Base-by-base conservation (phyloP, 345 rosid species). In the Erysimum cheiranthoides region DNA sequence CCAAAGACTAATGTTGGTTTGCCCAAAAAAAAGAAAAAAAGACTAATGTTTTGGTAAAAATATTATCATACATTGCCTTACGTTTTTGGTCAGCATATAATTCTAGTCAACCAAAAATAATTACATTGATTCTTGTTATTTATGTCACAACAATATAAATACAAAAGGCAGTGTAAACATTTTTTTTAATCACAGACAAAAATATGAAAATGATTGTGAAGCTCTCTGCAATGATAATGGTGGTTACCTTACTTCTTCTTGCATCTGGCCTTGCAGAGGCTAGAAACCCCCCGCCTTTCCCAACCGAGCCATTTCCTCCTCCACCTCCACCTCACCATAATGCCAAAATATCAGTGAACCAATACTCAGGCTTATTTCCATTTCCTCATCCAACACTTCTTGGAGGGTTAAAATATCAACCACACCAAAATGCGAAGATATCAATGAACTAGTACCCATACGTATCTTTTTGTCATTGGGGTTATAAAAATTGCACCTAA, bases 151-250 rank as follows among this genome's bases (percentile, higher is more conserved):
- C 31, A 40, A 40, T 56, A 70, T 58, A 70, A 56, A 69, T 58
- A 70, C 45, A n/a, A 13, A 46, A 45, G 45, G 3, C 8, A 12
- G 25, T 35, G 9, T 43, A 45, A 34, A 18, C 57, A 57, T n/a
- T n/a, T n/a, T 16, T 42, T 68, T 8, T 3, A 10, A 54, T 32
- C 46, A 70, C 25, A 46, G 45, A 32, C 25, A 14, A 58, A 38
- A 54, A 70, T 2, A 70, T 70, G 16, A 59, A 70, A 10, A 70
- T 58, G 10, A 70, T 47, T 8, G 10, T 46, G 28, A 59, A 59
- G 36, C 27, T 70, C 47, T 45, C 17, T 47, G 9, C 38, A 10
- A 27, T 47, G 47, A 43, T 17, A 71, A 35, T 71, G 30, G 18
- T 71, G n/a, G 28, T 36, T 25, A 47, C 39, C 5, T 2, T 57